phyloP scores from a whole-genome alignment of 2,329 filamentous ascomycete genomes.

The Aspergillus arachidicola region DNA sequence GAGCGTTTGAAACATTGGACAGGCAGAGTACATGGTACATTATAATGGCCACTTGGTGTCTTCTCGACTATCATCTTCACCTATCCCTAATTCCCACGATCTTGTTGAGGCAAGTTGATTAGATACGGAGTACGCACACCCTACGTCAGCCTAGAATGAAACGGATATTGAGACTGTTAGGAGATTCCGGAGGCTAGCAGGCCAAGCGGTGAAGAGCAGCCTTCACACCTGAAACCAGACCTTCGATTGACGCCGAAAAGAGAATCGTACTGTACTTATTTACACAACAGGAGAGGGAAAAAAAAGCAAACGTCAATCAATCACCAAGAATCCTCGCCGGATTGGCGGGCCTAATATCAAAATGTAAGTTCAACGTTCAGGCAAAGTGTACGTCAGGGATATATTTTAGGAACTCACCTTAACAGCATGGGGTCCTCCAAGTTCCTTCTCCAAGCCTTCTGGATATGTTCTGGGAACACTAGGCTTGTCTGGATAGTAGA shows the following conservation, averaged over 20 bases:
- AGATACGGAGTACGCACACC: not conserved
- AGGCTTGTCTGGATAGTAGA: conserved; percentile 71
- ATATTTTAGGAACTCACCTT: conserved; percentile 57
- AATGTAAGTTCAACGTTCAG: not conserved
- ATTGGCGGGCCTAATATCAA: conserved; percentile 39
- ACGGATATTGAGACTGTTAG: not conserved
- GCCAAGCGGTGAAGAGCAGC: not conserved
- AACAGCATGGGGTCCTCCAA: conserved; percentile 69
- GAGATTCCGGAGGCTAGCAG: not conserved
- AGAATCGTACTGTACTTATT: conserved; percentile 44
- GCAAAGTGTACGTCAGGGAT: not conserved
- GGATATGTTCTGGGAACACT: conserved; percentile 69
- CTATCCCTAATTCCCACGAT: not conserved
- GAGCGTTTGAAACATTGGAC: not conserved
- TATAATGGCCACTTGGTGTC: not conserved
- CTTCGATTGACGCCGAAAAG: conserved; percentile 34
- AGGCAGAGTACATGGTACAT: not conserved
- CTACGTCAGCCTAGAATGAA: not conserved
- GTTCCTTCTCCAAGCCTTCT: conserved; percentile 71
- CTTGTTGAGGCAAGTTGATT: not conserved
- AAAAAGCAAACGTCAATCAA: conserved; percentile 20
- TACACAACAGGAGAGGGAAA: conserved; percentile 32
- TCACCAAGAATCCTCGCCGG: conserved; percentile 42
- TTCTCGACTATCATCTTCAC: not conserved
- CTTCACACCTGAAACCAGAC: conserved; percentile 15